These are phyloP conservation scores for Limnanthes douglasii DNA, from an alignment of 345 rosid species.

Conservation along the genomic window DNA sequence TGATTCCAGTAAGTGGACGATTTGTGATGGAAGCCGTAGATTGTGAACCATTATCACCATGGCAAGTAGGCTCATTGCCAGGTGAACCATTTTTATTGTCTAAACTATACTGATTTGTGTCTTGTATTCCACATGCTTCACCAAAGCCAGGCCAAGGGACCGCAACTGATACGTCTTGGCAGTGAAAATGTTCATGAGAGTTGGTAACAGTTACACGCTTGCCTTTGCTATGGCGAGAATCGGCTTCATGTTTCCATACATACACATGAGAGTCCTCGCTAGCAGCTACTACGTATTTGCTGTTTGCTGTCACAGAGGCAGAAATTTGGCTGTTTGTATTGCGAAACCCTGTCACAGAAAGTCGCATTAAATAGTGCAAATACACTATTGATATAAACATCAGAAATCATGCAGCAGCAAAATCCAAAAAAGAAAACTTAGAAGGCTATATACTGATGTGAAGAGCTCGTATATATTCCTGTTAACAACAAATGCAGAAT, in stretches of 20 bases:
- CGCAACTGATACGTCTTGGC: slow-evolving; percentile 82
- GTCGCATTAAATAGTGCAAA: background rate
- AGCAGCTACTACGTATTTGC: slow-evolving; percentile 78
- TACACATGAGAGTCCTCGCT: slow-evolving; percentile 95
- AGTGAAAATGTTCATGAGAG: slow-evolving; percentile 77
- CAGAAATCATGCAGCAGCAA: background rate
- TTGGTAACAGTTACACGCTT: slow-evolving; percentile 52
- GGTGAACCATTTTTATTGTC: slow-evolving; percentile 88
- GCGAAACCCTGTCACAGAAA: slow-evolving; percentile 56
- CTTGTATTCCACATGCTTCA: slow-evolving; percentile 16
- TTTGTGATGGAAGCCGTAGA: slow-evolving; percentile 27
- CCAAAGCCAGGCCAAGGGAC: slow-evolving; percentile 75
- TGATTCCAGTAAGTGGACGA: slow-evolving; percentile 58
- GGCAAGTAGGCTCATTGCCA: slow-evolving; percentile 33
- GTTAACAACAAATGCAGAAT: slow-evolving; percentile 1
- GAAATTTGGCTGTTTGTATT: slow-evolving; percentile 86
- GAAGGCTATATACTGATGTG: background rate
- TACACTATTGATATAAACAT: background rate
- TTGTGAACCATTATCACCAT: slow-evolving; percentile 11
- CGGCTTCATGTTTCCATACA: slow-evolving; percentile 82
- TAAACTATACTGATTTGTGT: slow-evolving; percentile 19
- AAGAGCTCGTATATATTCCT: background rate
- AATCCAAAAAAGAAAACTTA: background rate
- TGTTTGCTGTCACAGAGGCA: slow-evolving; percentile 63
- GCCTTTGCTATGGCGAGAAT: slow-evolving; percentile 65